Base-by-base conservation (phyloP, 305 asterid species). In the Fraxinus nigra region DNA sequence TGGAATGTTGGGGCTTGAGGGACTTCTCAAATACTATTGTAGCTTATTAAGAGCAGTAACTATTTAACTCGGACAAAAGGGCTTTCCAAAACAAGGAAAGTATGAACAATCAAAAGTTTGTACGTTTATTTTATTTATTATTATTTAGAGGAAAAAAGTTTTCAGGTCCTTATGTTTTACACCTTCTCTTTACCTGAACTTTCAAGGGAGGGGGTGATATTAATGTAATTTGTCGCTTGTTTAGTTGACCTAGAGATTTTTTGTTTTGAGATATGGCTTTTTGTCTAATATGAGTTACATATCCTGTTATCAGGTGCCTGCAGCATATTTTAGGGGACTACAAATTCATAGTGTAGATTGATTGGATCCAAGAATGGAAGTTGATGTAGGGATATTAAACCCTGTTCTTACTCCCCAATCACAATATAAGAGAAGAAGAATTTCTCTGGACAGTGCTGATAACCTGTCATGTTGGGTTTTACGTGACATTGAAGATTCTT, bases 391-490 rank as follows among this genome's bases (percentile, higher is more conserved):
- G 75, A 43, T 73, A 18, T 76, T 76, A 51, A 85, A 87, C 34
- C 83, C 84, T n/a, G 78, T 82, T 78, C 79, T 77, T n/a, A 84
- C 79, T 73, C 85, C 87, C 33, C 89, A 85, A 69, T 81, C 88
- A 80, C 88, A 82, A 78, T 84, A 79, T 88, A 95, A 95, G 86
- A 90, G 96, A 86, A 90, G 98, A 84, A 90, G 90, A 82, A 82
- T 91, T 80, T 92, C 91, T 79, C 30, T 84, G 81, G 79, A 81
- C 72, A 86, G 89, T 32, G 80, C 75, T 61, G 88, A 76, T 84
- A 78, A 75, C 77, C 78, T 82, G 63, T 82, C 89, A 54, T 75
- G 85, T 82, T 80, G 76, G 83, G 81, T 40, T 80, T 77, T 81
- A 81, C 78, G 40, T 14, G 87, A 82, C 77, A 80, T 74, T 76